Conservation (phyloP, 2,329 filamentous ascomycete genomes). For the Blastomyces silverae region DNA sequence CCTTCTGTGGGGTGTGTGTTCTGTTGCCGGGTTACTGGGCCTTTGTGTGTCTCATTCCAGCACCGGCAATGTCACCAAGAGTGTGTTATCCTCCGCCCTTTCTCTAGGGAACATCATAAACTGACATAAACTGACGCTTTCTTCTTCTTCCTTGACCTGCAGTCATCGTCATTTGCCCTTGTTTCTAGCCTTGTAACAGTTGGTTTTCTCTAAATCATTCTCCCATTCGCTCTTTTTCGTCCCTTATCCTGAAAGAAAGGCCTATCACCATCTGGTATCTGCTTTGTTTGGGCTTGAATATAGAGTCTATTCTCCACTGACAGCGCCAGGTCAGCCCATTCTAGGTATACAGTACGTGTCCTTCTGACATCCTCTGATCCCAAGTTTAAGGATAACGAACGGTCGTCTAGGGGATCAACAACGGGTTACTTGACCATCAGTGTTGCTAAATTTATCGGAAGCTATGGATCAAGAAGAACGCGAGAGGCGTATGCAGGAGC, state of each 20-base stretch:
- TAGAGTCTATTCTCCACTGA: not conserved
- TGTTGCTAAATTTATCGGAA: not conserved
- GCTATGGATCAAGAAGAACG: conserved; percentile 19
- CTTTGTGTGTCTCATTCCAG: not conserved
- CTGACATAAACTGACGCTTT: not conserved
- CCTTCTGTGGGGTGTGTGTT: not conserved
- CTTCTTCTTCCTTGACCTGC: not conserved
- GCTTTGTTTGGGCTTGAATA: not conserved
- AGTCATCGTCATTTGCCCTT: not conserved
- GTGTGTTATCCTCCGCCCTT: not conserved
- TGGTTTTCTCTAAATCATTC: too few species aligned
- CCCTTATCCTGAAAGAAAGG: too few species aligned
- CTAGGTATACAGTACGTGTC: not conserved
- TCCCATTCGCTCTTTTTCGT: not conserved
- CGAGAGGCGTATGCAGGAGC: conserved; percentile 24
- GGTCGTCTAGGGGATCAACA: not conserved
- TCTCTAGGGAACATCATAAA: not conserved
- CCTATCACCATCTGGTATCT: not conserved
- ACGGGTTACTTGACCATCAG: too few species aligned
- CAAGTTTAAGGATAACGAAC: not conserved
- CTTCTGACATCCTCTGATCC: not conserved
- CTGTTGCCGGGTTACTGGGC: not conserved
- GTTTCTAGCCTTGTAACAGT: not conserved
- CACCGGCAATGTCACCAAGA: not conserved
- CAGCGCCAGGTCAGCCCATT: not conserved